Evolutionary conservation across 2,329 filamentous ascomycete genomes (phyloP).

Genomic region (Aureobasidium zeae): DNA sequence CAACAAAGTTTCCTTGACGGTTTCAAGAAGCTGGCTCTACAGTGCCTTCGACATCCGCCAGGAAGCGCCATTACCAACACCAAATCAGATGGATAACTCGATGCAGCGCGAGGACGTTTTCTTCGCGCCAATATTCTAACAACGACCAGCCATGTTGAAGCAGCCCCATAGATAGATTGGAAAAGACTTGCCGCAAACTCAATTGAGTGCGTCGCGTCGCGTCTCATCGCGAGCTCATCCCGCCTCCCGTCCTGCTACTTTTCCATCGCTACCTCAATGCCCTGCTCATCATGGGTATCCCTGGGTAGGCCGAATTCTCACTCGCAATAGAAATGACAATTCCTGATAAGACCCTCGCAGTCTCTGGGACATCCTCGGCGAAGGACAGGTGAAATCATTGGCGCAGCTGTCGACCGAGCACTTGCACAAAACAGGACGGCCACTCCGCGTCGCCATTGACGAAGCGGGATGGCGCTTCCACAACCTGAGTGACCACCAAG

Average conservation of each 20-base stretch:
- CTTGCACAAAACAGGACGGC: constrained; percentile 27
- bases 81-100: too few relatives aligned
- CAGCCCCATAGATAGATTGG: too few relatives aligned
- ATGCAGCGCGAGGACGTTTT: too few relatives aligned
- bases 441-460: constrained; percentile 36
- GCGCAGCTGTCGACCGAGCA: constrained; percentile 33
- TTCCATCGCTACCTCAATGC: background rate
- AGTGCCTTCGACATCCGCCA: too few relatives aligned
- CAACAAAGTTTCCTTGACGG: too few relatives aligned
- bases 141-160: too few relatives aligned
- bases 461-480: constrained; percentile 38
- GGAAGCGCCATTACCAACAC: too few relatives aligned
- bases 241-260: background rate
- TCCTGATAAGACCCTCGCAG: too few relatives aligned
- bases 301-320: constrained; percentile 7
- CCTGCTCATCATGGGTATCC: constrained; percentile 14
- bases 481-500: constrained; percentile 31
- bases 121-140: too few relatives aligned
- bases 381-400: constrained; percentile 28
- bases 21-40: too few relatives aligned
- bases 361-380: constrained; percentile 33
- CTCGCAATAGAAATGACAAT: background rate
- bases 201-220: constrained; percentile 8
- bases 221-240: background rate
- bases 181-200: too few relatives aligned